Evolutionary conservation across 192 early-diverging fungal species (phyloP).

Genomic region (Powellomyces hirtus): DNA sequence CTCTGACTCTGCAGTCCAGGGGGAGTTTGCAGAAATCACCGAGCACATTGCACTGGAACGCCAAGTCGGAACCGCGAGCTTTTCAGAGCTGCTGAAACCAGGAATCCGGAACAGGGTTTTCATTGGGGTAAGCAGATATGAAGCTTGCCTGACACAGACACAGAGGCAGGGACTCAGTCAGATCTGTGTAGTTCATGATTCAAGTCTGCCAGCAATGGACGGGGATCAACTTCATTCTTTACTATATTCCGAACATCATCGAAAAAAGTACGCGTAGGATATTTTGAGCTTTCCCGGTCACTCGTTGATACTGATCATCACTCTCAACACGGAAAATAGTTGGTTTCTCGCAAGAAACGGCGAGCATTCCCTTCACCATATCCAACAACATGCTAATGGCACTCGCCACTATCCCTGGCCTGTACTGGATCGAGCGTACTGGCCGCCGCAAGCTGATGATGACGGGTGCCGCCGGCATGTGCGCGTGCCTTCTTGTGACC

Average conservation of each 20-base stretch:
- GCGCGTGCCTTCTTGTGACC: constrained; percentile 59
- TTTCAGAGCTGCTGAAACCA: constrained; percentile 51
- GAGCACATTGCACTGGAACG: constrained; percentile 44
- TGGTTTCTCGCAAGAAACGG: too few species aligned
- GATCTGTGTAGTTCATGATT: too few species aligned
- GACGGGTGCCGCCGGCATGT: constrained; percentile 66
- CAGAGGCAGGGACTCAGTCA: neutral
- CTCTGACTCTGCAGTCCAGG: constrained; percentile 27
- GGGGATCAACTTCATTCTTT: constrained; percentile 71
- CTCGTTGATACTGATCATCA: constrained; percentile 68
- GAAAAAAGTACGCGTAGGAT: neutral
- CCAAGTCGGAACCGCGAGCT: constrained; percentile 48
- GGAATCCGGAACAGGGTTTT: constrained; percentile 52
- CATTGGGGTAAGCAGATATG: too few species aligned
- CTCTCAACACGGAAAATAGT: too few species aligned
- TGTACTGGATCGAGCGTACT: constrained; percentile 75
- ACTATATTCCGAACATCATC: constrained; percentile 59
- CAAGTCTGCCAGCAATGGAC: constrained; percentile 69
- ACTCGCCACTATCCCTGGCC: constrained; percentile 83
- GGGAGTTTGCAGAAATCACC: constrained; percentile 49
- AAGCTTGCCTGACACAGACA: constrained; percentile 58
- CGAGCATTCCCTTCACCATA: constrained; percentile 55
- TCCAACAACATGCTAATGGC: constrained; percentile 80
- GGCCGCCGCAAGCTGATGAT: constrained; percentile 79
- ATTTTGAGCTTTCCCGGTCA: too few species aligned